These are phyloP conservation scores for Xylariaceae sp. DNA, from an alignment of 2,329 filamentous ascomycete species.

Conservation along the genomic window DNA sequence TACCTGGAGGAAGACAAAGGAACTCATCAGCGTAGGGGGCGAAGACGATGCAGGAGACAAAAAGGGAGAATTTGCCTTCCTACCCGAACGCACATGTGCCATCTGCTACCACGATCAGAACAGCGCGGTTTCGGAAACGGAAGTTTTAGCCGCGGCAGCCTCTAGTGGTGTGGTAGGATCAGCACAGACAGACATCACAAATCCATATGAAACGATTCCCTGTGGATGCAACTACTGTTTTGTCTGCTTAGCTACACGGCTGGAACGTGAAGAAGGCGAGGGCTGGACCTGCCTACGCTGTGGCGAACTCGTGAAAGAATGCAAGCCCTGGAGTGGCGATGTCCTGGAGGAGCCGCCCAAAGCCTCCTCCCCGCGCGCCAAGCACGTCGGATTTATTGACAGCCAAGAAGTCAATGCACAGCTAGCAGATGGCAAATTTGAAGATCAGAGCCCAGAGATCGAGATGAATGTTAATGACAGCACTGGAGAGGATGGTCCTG, in stretches of 20 bases:
- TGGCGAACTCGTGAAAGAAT: conserved; percentile 81
- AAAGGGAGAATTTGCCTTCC: conserved; percentile 78
- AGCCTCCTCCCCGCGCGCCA: conserved; percentile 50
- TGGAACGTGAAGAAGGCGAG: conserved; percentile 92
- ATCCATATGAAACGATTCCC: conserved; percentile 88
- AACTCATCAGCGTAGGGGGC: conserved; percentile 60
- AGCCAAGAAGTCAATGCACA: conserved; percentile 45
- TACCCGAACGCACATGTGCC: conserved; percentile 92
- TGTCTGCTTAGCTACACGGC: conserved; percentile 86
- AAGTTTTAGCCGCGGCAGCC: conserved; percentile 73
- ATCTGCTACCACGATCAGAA: conserved; percentile 98
- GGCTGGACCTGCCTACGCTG: conserved; percentile 93
- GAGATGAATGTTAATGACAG: conserved; percentile 18
- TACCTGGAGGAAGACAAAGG: conserved; percentile 81
- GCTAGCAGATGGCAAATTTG: conserved; percentile 32
- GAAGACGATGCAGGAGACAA: conserved; percentile 58
- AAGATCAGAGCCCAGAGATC: conserved; percentile 18
- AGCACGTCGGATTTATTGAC: conserved; percentile 68
- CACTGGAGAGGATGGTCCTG: conserved; percentile 38
- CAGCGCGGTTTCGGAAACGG: conserved; percentile 73
- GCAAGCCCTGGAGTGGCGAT: conserved; percentile 90
- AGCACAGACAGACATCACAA: conserved; percentile 91
- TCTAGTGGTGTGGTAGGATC: conserved; percentile 83
- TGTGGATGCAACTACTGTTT: conserved; percentile 97
- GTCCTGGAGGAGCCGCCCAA: conserved; percentile 66